Conservation (phyloP, 345 rosid genomes). For the Hevea brasiliensis region DNA sequence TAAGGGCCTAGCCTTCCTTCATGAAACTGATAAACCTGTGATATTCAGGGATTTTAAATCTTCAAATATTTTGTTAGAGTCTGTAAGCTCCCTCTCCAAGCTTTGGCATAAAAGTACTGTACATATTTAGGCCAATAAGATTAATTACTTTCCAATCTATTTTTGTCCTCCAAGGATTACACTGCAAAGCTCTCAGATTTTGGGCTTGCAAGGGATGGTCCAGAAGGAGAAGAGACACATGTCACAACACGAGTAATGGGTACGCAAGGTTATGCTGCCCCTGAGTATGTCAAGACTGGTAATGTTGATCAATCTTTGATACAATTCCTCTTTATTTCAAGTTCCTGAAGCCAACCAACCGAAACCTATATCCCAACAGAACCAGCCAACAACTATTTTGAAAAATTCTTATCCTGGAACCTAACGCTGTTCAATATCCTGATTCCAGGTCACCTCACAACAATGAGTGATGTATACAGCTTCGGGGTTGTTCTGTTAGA, state of each 20-base stretch:
- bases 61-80: conserved; percentile 67
- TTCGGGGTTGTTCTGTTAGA: conserved; percentile 77
- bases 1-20: conserved; percentile 77
- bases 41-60: conserved; percentile 82
- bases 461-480: conserved; percentile 68
- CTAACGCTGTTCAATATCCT: conserved; percentile 2
- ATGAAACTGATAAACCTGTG: conserved; percentile 67
- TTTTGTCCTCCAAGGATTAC: conserved; percentile 39
- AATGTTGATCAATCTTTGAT: neutral
- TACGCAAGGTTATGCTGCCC: conserved; percentile 62
- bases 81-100: conserved; percentile 39
- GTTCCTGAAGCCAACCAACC: too few species aligned
- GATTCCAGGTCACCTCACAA: conserved; percentile 72
- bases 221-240: conserved; percentile 54
- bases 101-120: too few species aligned
- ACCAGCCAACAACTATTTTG: too few species aligned
- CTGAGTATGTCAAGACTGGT: conserved; percentile 66
- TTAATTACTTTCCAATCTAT: neutral
- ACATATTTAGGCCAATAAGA: neutral
- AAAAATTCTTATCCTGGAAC: neutral
- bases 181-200: conserved; percentile 59
- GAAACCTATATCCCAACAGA: too few species aligned
- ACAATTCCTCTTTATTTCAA: neutral
- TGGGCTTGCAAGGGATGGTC: conserved; percentile 61
- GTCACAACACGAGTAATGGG: conserved; percentile 57